These are phyloP conservation scores for Picea sitchensis DNA, from an alignment of 75 land plant species.

Conservation along the genomic window DNA sequence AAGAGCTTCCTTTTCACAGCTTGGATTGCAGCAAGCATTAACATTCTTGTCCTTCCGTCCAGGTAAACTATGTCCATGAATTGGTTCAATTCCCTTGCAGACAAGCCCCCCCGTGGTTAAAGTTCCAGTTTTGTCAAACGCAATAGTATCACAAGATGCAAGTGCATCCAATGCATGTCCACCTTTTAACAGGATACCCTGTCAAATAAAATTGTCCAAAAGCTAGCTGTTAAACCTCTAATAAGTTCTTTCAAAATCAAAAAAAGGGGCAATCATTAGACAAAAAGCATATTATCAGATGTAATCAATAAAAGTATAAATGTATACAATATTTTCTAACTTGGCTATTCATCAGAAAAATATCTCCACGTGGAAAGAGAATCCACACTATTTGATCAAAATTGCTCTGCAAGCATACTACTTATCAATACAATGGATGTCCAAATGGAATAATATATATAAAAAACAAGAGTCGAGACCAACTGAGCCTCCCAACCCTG, in stretches of 20 bases:
- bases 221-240: background rate
- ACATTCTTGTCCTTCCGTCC: background rate
- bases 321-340: background rate
- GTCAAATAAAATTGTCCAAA: conserved; percentile 9
- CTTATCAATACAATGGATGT: background rate
- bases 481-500: background rate
- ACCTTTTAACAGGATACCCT: conserved; percentile 98
- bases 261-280: background rate
- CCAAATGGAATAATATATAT: background rate
- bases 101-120: conserved; percentile 88
- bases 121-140: conserved; percentile 99
- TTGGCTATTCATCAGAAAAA: background rate
- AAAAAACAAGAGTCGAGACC: background rate
- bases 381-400: background rate
- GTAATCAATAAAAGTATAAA: background rate
- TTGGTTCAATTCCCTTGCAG: conserved; percentile 96
- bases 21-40: conserved; percentile 73
- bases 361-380: background rate
- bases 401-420: background rate
- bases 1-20: conserved; percentile 94
- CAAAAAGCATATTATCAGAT: background rate
- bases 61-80: conserved; percentile 63
- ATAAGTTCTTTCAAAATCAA: background rate
- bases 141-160: conserved; percentile 85
- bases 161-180: conserved; percentile 95